phyloP scores from a whole-genome alignment of 2,329 filamentous ascomycete species.

The Macrophomina tecta region DNA sequence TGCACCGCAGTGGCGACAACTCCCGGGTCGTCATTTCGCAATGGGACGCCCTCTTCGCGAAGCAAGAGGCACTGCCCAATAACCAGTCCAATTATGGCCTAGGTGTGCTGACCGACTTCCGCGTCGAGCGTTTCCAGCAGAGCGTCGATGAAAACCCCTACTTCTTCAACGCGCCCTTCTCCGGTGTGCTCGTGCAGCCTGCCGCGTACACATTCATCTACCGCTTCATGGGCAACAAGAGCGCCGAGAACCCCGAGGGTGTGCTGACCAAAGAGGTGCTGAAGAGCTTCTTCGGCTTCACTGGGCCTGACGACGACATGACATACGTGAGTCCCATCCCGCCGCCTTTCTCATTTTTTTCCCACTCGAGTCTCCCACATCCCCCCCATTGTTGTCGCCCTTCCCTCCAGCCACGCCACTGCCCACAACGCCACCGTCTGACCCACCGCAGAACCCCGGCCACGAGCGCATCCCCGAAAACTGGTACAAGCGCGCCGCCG shows the following conservation, averaged over 20 bases:
- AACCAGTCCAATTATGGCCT: conserved; percentile 16
- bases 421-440: too few species aligned
- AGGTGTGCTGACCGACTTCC: conserved; percentile 13
- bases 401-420: too few species aligned
- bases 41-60: conserved; percentile 15
- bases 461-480: conserved; percentile 25
- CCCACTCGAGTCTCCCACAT: neutral
- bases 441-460: neutral
- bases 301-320: conserved; percentile 3
- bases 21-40: conserved; percentile 4
- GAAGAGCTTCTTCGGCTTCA: conserved; percentile 24
- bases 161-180: conserved; percentile 19
- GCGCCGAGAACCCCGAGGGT: conserved; percentile 37
- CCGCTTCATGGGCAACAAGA: conserved; percentile 41
- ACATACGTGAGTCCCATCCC: neutral
- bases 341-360: neutral
- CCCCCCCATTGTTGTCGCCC: neutral
- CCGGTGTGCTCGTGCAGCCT: conserved; percentile 32
- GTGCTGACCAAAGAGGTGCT: conserved; percentile 31
- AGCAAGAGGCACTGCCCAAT: conserved; percentile 7
- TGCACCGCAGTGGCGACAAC: neutral
- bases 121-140: conserved; percentile 18
- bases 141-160: conserved; percentile 7
- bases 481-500: conserved; percentile 17
- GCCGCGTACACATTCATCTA: conserved; percentile 40